Conservation (phyloP, 352 stramenopile species). For the Globisporangium ultimum region DNA sequence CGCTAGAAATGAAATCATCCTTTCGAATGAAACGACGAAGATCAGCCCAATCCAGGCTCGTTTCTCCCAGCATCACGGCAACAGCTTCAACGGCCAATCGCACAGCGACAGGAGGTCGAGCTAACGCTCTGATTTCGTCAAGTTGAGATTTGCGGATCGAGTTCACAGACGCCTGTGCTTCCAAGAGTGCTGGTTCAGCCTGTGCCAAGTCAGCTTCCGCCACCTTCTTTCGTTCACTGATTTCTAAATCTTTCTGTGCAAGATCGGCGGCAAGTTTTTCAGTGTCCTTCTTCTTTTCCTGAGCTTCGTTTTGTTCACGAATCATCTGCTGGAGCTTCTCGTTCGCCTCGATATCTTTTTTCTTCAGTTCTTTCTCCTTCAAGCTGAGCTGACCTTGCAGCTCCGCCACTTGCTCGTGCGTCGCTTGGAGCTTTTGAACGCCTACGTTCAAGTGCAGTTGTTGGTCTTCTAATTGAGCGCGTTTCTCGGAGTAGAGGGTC, state of each 20-base stretch:
- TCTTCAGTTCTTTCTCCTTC: constrained; percentile 94
- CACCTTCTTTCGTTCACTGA: constrained; percentile 92
- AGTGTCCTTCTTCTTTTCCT: constrained; percentile 96
- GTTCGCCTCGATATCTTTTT: constrained; percentile 97
- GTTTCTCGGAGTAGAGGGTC: constrained; percentile 88
- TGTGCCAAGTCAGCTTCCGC: constrained; percentile 96
- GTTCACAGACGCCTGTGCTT: constrained; percentile 95
- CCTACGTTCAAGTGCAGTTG: constrained; percentile 98
- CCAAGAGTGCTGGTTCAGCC: constrained; percentile 96
- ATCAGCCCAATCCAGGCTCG: constrained; percentile 95
- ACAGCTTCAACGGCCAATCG: constrained; percentile 97
- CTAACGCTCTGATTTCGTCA: constrained; percentile 97
- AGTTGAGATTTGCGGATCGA: constrained; percentile 99
- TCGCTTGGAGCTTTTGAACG: constrained; percentile 97
- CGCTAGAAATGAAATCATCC: constrained; percentile 98
- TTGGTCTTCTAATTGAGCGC: constrained; percentile 92
- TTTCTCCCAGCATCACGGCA: constrained; percentile 97
- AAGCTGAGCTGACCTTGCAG: constrained; percentile 89
- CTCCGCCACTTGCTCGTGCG: constrained; percentile 95
- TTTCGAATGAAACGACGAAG: constrained; percentile 96
- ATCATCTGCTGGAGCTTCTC: constrained; percentile 99
- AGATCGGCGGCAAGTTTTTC: constrained; percentile 95
- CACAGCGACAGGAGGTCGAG: constrained; percentile 94
- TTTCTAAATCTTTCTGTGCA: constrained; percentile 93
- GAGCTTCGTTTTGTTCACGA: constrained; percentile 96